These are phyloP conservation scores for Hypomyces rosellus DNA, from an alignment of 2,329 filamentous ascomycete species.

Conservation along the genomic window DNA sequence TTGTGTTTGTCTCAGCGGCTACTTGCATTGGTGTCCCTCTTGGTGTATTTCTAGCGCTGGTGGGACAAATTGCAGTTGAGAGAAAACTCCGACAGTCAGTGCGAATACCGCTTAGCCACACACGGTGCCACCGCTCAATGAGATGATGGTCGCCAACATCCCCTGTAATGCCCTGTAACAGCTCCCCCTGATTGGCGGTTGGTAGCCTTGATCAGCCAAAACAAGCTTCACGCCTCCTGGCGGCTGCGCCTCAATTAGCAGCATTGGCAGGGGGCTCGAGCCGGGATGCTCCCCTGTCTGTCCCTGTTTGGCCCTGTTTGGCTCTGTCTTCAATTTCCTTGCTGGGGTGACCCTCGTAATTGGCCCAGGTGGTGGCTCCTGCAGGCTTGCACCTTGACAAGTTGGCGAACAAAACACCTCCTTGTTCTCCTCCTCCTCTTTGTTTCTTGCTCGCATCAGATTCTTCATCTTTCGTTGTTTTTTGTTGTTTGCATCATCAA, in stretches of 20 bases:
- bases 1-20: too few species aligned
- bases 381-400: too few species aligned
- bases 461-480: conserved; percentile 7
- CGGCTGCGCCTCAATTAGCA: conserved; percentile 10
- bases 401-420: conserved; percentile 10
- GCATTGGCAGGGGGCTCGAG: neutral
- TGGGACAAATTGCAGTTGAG: too few species aligned
- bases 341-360: too few species aligned
- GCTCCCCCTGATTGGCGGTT: conserved; percentile 8
- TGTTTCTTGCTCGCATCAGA: neutral
- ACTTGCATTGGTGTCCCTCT: too few species aligned
- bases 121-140: too few species aligned
- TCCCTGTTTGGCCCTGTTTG: conserved; percentile 5
- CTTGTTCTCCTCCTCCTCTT: conserved; percentile 1
- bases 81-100: too few species aligned
- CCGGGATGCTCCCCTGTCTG: conserved; percentile 3
- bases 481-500: conserved; percentile 8
- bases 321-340: neutral
- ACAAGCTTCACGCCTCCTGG: conserved; percentile 4
- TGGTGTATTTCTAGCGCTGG: too few species aligned
- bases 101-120: too few species aligned
- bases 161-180: conserved; percentile 1
- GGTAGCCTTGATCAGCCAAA: conserved; percentile 3
- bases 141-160: neutral
- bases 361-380: too few species aligned